Evolutionary conservation across 225 moss, liverwort and hornwort species (phyloP).

Genomic region (Climacium dendroides): DNA sequence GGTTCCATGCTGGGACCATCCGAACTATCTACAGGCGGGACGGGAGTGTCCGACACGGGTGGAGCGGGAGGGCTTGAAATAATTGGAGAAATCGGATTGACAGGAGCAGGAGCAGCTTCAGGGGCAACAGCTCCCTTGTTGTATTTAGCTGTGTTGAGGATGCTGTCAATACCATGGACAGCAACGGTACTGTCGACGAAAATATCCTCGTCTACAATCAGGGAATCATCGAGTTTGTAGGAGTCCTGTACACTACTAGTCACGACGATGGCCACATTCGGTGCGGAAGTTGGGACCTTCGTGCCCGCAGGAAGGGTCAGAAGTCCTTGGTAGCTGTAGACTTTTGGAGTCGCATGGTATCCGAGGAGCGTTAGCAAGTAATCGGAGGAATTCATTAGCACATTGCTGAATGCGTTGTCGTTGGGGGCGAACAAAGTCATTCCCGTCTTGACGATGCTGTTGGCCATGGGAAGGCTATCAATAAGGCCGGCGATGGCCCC

Average conservation of each 20-base stretch:
- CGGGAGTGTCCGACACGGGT: not conserved
- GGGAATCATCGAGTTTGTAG: slow-evolving; percentile 56
- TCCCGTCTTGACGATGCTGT: slow-evolving; percentile 40
- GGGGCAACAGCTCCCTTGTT: slow-evolving; percentile 38
- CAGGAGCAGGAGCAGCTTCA: slow-evolving; percentile 22
- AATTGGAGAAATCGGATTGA: slow-evolving; percentile 7
- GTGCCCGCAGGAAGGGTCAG: slow-evolving; percentile 36
- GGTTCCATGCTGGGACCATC: not conserved
- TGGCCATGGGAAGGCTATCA: slow-evolving; percentile 40
- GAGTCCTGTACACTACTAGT: slow-evolving; percentile 27
- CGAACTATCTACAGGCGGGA: not conserved
- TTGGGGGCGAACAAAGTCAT: slow-evolving; percentile 65
- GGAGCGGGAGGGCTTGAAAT: slow-evolving; percentile 15
- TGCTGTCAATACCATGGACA: slow-evolving; percentile 67
- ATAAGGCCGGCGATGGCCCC: slow-evolving; percentile 72
- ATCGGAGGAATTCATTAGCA: slow-evolving; percentile 37
- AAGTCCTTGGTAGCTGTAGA: slow-evolving; percentile 52
- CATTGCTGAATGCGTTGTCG: slow-evolving; percentile 56
- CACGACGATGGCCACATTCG: slow-evolving; percentile 41
- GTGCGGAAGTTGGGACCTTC: slow-evolving; percentile 27
- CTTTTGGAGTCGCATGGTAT: slow-evolving; percentile 49
- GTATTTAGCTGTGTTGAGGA: slow-evolving; percentile 50
- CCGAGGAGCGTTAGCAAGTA: slow-evolving; percentile 25
- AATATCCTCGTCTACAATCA: slow-evolving; percentile 47
- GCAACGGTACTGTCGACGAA: slow-evolving; percentile 54